These are phyloP conservation scores for Rhodamnia argentea DNA, from an alignment of 345 rosid genomes.

Conservation along the genomic window DNA sequence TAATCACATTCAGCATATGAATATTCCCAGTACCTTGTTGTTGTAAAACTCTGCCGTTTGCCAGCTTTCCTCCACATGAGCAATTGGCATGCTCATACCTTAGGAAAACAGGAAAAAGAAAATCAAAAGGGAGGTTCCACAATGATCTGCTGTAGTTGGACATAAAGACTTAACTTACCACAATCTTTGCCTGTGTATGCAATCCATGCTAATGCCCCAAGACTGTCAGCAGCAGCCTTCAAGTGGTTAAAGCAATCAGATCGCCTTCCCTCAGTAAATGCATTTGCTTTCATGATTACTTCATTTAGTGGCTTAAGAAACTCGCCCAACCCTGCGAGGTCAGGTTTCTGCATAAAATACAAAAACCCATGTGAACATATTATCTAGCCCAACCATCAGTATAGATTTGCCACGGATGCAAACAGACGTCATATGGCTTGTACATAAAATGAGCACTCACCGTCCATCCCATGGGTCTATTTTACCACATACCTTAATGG, in stretches of 20 bases:
- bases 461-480: background rate
- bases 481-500: background rate
- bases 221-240: constrained; percentile 73
- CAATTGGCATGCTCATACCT: constrained; percentile 99
- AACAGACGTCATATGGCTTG: background rate
- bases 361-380: background rate
- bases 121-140: background rate
- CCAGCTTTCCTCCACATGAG: constrained; percentile 99
- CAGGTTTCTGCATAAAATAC: constrained; percentile 49
- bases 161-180: constrained; percentile 30
- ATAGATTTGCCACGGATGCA: background rate
- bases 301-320: constrained; percentile 86
- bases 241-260: constrained; percentile 87
- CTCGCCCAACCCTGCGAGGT: constrained; percentile 52
- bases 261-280: constrained; percentile 73
- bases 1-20: background rate
- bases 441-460: background rate
- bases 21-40: constrained; percentile 58
- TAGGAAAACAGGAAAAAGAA: constrained; percentile 4
- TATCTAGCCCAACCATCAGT: background rate
- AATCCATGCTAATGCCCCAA: constrained; percentile 88
- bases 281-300: constrained; percentile 61
- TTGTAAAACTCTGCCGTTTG: constrained; percentile 96
- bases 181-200: constrained; percentile 90
- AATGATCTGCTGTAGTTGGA: background rate